Evolutionary conservation across 768 basidiomycete species (phyloP), one percentile per base, ranked within the genome.

Genomic region (Fistulinella prunicolor): DNA sequence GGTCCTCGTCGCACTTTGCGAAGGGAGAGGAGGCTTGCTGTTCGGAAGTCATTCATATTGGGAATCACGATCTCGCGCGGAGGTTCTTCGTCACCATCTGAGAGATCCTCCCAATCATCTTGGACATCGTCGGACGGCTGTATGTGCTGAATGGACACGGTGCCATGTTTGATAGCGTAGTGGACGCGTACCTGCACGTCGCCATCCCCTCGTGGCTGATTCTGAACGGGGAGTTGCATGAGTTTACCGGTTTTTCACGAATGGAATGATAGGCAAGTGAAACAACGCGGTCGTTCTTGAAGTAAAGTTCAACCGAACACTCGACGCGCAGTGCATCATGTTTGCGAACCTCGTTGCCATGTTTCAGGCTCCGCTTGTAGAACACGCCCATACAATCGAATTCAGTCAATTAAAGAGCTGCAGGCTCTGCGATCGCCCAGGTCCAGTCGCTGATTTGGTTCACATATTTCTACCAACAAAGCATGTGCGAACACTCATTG

Each of bases 101-200:
- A 53, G 40, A 65, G 20, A 28, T 75, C 72, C 50, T 71, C 69
- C 75, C 71, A 76, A 3, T 45, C 54, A n/a, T 50, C 59, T 26
- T 51, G 50, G 21, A 34, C 44, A 30, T 44, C 17, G n/a, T 35
- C 37, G 21, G 37, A 35, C 14, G 35, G 22, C 52, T 58, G 26
- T 14, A 16, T 37, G 20, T 26, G 28, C 34, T 30, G 26, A 38
- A 28, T 45, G 22, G 34, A 41, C 19, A 9, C 9, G 6, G 44
- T 12, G 10, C 14, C 32, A 16, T 14, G 23, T 30, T 5, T 38
- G 34, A 28, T 14, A 24, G 20, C 6, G 22, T 8, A n/a, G 42
- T 9, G 37, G 9, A 26, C 3, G 20, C 35, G 32, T 47, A 64
- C 61, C 46, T 53, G 26, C 22, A 26, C n/a, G 32, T 45, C 30